Base-by-base conservation (phyloP, 768 basidiomycete species). In the Auricularia auricula-judae region DNA sequence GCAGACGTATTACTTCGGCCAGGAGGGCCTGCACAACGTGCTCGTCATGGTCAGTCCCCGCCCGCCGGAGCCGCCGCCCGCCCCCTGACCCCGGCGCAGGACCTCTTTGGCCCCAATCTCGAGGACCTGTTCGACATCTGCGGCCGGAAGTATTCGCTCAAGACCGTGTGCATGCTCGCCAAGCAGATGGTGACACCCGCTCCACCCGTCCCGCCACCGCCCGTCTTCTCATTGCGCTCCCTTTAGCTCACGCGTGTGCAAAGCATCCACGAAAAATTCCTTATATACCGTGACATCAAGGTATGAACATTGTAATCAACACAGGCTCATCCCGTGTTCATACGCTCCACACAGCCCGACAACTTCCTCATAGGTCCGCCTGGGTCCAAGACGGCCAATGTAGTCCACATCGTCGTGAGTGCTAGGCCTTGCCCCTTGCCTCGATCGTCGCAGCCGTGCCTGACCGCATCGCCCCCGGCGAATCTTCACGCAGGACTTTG, bases 121-220 rank as follows among this genome's bases (percentile, higher is more conserved):
- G 96, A 99, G 77, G 96, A 99, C 73, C 82, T 99, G 39, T 98
- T 99, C 73, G 96, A 98, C 76, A 94, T 97, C 93, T 98, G 95
- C 74, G 86, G 88, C n/a, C 88, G 96, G 68, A 98, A 98, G 77
- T 99, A 98, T 78, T 85, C 85, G 62, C 87, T 96, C 75, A 99
- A 99, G 84, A 98, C 96, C 0, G 96, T 98, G 34, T 97, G 93
- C 73, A 93, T 99, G 96, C 90, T 92, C 62, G 97, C 97, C 18
- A 98, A 91, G 76, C 97, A 99, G 76, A 99, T 98, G 96, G 96
- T 95, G 67, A 75, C 86, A 75, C 62, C 66, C 61, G 42, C 54
- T 63, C 63, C 64, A 43, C 42, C 44, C 18, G 33, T 29, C 11
- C 43, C 12, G 11, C 23, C 3, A 12, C 33, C 53, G 7, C 34